Evolutionary conservation across 768 basidiomycete genomes (phyloP), one percentile per base, ranked within the genome.

Genomic region (Strobilomyces echinocephalus): DNA sequence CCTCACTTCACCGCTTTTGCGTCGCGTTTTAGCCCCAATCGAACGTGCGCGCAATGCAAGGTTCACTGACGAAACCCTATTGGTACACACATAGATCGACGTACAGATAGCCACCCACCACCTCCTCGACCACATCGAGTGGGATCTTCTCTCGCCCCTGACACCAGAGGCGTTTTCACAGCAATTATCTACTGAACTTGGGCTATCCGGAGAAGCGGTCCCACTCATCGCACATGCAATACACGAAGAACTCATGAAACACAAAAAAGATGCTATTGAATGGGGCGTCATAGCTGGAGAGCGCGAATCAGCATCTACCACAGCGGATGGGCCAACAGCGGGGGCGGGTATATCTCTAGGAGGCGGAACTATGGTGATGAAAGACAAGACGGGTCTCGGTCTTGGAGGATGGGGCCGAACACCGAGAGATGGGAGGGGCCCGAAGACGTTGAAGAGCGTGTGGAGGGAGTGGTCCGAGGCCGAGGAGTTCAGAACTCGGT

Each of bases 391-490:
- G 4, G 91, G 90, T 1, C 73, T 89, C 20, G 88, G 88, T 3
- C 76, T 88, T 4, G 83, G 81, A 5, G 83, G 81, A 9, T 87
- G 85, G 80, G 86, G 84, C 7, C 77, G 84, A n/a, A 81, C 82
- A 21, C 85, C 84, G n/a, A 84, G 79, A 58, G 87, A 87, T 54
- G 88, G 86, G 16, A 73, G 85, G 28, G 95, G 92, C 2, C 88
- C 92, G 8, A 91, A 88, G 70, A 74, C 79, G 30, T 72, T 97
- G 45, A 81, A 82, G 69, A 89, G 94, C 53, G 88, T 95, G 3
- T 98, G 95, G 95, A 74, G 94, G 42, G 95, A 97, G 66, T 98
- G 94, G 93, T 79, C 78, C 33, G 95, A 97, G 66, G 83, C 88
- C 34, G 90, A 90, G 64, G 91, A 95, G 68, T 97, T 91, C 69